Evolutionary conservation across 192 early-diverging fungal genomes (phyloP).

Genomic region (Mortierella hygrophila): DNA sequence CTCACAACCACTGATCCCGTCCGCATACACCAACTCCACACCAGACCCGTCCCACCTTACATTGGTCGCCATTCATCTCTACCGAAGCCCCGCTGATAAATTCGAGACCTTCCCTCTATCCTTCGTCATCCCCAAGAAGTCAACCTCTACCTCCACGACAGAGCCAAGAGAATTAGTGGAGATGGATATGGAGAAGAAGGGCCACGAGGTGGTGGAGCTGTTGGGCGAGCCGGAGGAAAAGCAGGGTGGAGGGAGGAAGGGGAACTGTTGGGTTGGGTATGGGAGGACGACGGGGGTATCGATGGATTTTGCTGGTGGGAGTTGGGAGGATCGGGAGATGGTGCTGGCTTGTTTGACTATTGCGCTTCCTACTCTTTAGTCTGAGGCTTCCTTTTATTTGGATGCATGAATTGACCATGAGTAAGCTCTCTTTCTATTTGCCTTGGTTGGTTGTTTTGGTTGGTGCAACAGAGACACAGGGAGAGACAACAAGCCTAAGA

Average conservation of each 20-base stretch:
- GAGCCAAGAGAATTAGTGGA: background rate
- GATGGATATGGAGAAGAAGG: conserved; percentile 32
- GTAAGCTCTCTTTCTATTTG: background rate
- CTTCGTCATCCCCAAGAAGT: conserved; percentile 13
- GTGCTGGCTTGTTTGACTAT: conserved; percentile 15
- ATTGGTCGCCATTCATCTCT: conserved; percentile 61
- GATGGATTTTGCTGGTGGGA: conserved; percentile 59
- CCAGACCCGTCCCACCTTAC: conserved; percentile 14
- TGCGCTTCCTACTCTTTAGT: background rate
- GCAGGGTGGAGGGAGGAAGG: conserved; percentile 55
- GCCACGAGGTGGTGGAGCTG: conserved; percentile 56
- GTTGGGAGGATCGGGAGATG: conserved; percentile 66
- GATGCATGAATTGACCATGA: background rate
- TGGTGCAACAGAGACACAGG: no score
- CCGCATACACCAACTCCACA: background rate
- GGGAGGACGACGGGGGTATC: conserved; percentile 41
- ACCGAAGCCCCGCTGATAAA: conserved; percentile 55
- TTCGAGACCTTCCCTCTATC: conserved; percentile 52
- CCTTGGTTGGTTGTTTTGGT: background rate
- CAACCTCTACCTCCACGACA: background rate
- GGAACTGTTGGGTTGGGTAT: conserved; percentile 66
- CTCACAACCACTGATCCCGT: conserved; percentile 11
- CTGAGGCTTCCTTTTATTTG: background rate
- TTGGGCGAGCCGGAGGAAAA: conserved; percentile 64
- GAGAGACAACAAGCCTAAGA: no score